phyloP scores from a whole-genome alignment of 1,139 yeast species.

The Taphrina flavorubra region DNA sequence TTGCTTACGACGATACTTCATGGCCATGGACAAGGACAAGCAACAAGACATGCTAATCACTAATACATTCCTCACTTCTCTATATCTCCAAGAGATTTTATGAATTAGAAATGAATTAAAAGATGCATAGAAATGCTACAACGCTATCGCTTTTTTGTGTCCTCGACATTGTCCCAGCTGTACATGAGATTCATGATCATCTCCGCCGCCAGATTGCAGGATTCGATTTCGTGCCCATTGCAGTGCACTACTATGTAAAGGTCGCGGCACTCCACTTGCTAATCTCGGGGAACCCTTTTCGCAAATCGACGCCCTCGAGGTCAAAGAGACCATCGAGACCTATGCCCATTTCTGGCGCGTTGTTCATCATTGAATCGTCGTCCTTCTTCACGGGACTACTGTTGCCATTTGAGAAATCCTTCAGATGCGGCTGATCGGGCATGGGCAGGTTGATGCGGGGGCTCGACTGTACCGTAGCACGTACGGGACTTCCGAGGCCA shows the following conservation, averaged over 20 bases:
- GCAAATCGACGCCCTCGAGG: constrained; percentile 41
- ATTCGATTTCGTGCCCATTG: neutral
- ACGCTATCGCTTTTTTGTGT: constrained; percentile 17
- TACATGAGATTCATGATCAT: neutral
- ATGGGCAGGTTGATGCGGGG: constrained; percentile 15
- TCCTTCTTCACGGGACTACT: constrained; percentile 16
- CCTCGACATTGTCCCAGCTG: too few species aligned
- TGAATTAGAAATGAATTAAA: neutral
- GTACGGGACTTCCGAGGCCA: constrained; percentile 24
- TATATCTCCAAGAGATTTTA: too few species aligned
- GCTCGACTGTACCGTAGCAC: constrained; percentile 16
- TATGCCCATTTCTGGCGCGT: constrained; percentile 11
- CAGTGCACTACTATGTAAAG: neutral
- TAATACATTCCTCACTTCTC: too few species aligned
- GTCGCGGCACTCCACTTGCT: constrained; percentile 42
- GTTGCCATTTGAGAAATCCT: constrained; percentile 6
- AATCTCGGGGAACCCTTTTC: constrained; percentile 42
- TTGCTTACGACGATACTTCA: too few species aligned
- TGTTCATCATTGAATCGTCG: constrained; percentile 6
- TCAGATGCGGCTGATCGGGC: constrained; percentile 14
- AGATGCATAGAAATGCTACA: constrained; percentile 11
- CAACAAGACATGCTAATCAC: too few species aligned
- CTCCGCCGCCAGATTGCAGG: neutral
- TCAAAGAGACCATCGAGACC: constrained; percentile 39
- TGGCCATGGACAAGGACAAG: too few species aligned